Evolutionary conservation across 164 flowering plant genomes (phyloP), one percentile per base, ranked within the genome.

Genomic region (Aristolochia californica): DNA sequence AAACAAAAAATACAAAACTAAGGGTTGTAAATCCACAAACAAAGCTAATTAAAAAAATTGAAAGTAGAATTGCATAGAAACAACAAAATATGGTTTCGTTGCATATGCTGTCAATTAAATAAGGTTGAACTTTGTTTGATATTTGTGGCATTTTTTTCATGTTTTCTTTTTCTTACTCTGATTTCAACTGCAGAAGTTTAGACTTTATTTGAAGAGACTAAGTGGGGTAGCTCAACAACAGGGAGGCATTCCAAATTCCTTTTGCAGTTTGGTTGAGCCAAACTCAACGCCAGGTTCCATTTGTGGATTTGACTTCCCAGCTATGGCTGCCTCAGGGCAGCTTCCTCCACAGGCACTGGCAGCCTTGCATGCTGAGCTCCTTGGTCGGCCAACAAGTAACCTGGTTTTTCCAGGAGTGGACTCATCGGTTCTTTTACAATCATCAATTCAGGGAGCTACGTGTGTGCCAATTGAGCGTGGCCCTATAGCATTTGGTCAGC

Each of bases 251-350:
- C 60, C 80, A 28, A 75, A 48, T 74, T 40, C 78, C 5, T 78
- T 75, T 58, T 73, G 81, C 72, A 81, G 82, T 26, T 59, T 81
- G 44, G 62, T 70, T 21, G 91, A 84, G 21, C 55, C 76, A 45
- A 76, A 74, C 70, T 48, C 59, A 1, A 80, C 79, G 58, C 48
- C 75, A 55, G 75, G 77, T 61, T 66, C 95, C 17, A 63, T 78
- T 17, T 80, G 84, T 45, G 70, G 82, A 65, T 72, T 77, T 70
- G 91, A 81, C 63, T 70, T 84, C 45, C 88, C 80, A 68, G 79
- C 88, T 27, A 71, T 83, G 78, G 88, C 85, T 47, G 84, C 85
- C 23, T 83, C 88, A 62, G 88, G 88, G 17, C 87, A 87, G 59
- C 80, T 87, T 71, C 79, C 87, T 52, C 81, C 82, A 15, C 85